Evolutionary conservation across 768 basidiomycete genomes (phyloP), one percentile per base, ranked within the genome.

Genomic region (Rhodocollybia butyracea): DNA sequence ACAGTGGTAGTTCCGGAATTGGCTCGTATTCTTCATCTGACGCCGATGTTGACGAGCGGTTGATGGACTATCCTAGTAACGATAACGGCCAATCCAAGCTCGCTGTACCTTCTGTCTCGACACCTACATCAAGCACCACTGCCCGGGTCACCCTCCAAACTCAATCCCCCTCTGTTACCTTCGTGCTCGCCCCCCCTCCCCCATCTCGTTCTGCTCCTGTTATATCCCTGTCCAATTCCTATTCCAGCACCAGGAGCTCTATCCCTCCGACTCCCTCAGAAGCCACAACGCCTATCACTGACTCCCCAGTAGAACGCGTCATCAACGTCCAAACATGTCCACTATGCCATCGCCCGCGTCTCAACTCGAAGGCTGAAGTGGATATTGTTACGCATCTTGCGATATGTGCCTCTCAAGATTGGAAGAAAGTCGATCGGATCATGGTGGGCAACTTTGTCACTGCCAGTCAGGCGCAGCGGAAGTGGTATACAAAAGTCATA

Each of bases 371-470:
- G 68, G 91, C 86, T 0, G 97, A 98, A 70, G 77, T 94, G 63
- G 95, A 97, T 66, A 97, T 98, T 63, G 77, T 99, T 51, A 98
- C 97, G 22, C 96, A 99, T 69, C 72, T 99, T n/a, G 97, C 94
- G 1, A 84, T 98, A 10, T 99, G 96, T 63, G 94, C 97, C 10
- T 91, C 88, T 59, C 82, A 86, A 61, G 97, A 98, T 67, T 98
- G 95, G 94, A 84, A 80, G 34, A 81, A 86, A 57, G 88, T 98
- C 27, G 88, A 97, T 63, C 70, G 87, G 59, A 92, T 98, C 60
- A 84, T 97, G 41, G 94, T 96, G 12, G 88, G 91, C 17, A 94
- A 96, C 66, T 99, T 91, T 61, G 95, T 98, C 3, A 98, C 95
- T 0, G 88, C 91, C 5, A 86, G 82, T 60, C 94, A 97, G 74